A percentile compares a stretch with the other conserved stretches of the same genome.
Conservation (phyloP, 2,329 filamentous ascomycete genomes). For the Alternaria arborescens region DNA sequence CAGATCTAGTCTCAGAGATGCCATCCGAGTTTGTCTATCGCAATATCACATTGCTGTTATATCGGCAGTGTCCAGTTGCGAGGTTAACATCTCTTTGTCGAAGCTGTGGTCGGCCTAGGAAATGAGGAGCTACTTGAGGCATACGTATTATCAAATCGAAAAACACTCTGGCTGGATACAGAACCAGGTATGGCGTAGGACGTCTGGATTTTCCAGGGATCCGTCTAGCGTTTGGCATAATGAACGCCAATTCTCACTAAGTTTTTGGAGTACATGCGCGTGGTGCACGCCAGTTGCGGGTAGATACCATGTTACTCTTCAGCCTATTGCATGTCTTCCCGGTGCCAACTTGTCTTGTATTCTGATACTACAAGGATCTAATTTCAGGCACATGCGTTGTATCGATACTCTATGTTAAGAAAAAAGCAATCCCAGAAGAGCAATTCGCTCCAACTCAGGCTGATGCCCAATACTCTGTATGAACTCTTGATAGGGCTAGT, state of each 20-base stretch:
- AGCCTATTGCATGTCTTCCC: background rate
- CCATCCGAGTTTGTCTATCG: background rate
- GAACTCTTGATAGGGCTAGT: fast-evolving
- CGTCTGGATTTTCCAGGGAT: background rate
- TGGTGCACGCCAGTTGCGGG: background rate
- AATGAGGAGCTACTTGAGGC: background rate
- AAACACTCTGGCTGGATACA: background rate
- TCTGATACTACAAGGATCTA: background rate
- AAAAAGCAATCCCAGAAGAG: background rate
- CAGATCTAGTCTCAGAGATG: background rate
- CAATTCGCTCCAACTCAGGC: background rate
- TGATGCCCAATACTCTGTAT: background rate
- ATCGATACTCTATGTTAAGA: background rate
- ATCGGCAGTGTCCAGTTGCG: background rate
- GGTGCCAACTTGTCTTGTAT: background rate
- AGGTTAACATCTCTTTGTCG: background rate
- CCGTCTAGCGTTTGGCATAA: background rate
- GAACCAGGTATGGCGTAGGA: background rate
- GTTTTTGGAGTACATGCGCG: background rate
- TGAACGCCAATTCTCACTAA: background rate
- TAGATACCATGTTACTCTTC: background rate
- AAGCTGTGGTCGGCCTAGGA: background rate
- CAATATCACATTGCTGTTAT: background rate
- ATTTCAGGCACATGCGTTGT: background rate
- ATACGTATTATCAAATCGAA: background rate